Evolutionary conservation across 2,329 filamentous ascomycete genomes (phyloP), one percentile per base, ranked within the genome.

Genomic region (Endocalyx cinctus): DNA sequence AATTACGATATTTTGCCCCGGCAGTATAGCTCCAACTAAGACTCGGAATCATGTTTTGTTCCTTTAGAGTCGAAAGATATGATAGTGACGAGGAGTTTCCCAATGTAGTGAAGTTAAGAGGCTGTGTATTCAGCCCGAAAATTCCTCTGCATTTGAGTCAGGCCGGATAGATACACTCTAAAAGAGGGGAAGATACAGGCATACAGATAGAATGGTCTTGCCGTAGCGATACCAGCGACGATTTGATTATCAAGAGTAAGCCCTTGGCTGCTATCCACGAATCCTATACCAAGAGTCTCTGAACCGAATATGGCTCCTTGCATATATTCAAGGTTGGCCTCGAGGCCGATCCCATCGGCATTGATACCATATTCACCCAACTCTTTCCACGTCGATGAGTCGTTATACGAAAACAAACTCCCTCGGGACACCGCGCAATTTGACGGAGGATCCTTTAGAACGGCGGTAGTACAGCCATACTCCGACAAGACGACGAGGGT

Each of bases 21-120:
- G 63, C 63, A 5, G 62, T 65, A 36, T 65, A 66, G 30, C 60
- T 62, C 56, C 62, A 67, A 31, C 60, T 64, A 10, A 64, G 39
- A 35, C 60, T 64, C 6, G 62, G 62, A 17, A 64, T 65, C 13
- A 49, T 34, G 5, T 52, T 48, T 20, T 60, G 45, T 14, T 57
- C 46, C 38, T 62, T 65, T 5, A 66, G 45, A 1, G 51, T 55
- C 5, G 55, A 54, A 27, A 66, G 42, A 25, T 60, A 63, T 10
- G 59, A 59, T 6, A 52, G 46, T 6, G 54, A 38, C 6, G 59
- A 55, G 38, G 36, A 50, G 34, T 63, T 63, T 4, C 58, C 57
- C n/a, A 64, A 29, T 6, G 51, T 46, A n/a, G 35, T 54, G 35
- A 56, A 60, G 43, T 64, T 65, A 10, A 60, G 34, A 6, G 60